Percentiles rank a stretch among this genome's conserved stretches.
Evolutionary conservation across 495 filamentous ascomycete species (phyloP).

Genomic region (Hypoxylon rickii): DNA sequence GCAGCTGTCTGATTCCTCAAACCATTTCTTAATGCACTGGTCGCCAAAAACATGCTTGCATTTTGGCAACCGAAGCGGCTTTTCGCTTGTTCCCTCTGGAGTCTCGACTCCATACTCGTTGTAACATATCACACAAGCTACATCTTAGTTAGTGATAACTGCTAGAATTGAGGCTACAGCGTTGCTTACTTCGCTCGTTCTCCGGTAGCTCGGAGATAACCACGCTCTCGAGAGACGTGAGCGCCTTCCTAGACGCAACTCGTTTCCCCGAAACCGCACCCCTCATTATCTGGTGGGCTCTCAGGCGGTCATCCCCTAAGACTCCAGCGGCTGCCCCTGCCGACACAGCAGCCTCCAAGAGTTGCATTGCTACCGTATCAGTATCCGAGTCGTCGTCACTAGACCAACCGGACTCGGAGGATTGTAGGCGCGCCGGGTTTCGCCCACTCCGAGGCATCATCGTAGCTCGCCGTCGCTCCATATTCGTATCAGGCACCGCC

Average conservation of each 20-base stretch:
- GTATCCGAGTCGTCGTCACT: slow-evolving; percentile 30
- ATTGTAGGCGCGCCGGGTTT: slow-evolving; percentile 6
- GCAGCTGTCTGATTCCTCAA: slow-evolving; percentile 61
- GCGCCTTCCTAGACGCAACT: slow-evolving; percentile 51
- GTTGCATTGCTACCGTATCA: slow-evolving; percentile 18
- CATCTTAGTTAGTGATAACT: slow-evolving; percentile 7
- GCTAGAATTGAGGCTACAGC: neutral
- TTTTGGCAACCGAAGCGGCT: slow-evolving; percentile 55
- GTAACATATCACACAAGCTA: slow-evolving; percentile 63
- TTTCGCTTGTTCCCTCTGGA: slow-evolving; percentile 57
- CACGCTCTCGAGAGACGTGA: slow-evolving; percentile 52
- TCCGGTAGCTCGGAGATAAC: slow-evolving; percentile 47
- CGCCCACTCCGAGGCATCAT: slow-evolving; percentile 9
- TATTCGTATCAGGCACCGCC: no score
- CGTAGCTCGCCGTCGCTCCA: slow-evolving; percentile 14
- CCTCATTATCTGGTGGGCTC: slow-evolving; percentile 44
- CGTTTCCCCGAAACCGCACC: slow-evolving; percentile 47
- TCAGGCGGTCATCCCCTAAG: slow-evolving; percentile 38
- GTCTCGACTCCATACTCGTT: slow-evolving; percentile 57
- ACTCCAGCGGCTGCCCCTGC: no score
- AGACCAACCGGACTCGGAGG: slow-evolving; percentile 18
- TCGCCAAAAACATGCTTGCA: slow-evolving; percentile 65
- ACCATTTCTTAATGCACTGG: slow-evolving; percentile 65
- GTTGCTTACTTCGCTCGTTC: slow-evolving; percentile 54
- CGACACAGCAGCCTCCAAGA: slow-evolving; percentile 18